These are phyloP conservation scores for Tylopilus felleus DNA, from an alignment of 768 basidiomycete species.

Conservation along the genomic window DNA sequence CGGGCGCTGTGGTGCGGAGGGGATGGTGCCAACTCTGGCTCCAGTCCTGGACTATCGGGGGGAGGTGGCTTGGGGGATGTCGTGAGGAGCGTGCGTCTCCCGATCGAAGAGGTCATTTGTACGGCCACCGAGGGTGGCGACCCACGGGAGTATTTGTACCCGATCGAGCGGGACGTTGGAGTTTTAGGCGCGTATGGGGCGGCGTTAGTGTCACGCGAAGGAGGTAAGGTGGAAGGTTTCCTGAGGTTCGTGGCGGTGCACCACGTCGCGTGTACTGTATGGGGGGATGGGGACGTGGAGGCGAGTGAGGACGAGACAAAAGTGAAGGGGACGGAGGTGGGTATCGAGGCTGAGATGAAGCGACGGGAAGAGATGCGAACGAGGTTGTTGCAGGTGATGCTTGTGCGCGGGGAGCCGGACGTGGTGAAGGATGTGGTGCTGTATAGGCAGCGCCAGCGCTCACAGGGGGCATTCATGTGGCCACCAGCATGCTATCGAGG, in stretches of 20 bases:
- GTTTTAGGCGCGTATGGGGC: conserved; percentile 63
- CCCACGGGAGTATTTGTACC: conserved; percentile 64
- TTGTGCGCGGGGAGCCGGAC: conserved; percentile 46
- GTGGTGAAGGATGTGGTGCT: conserved; percentile 50
- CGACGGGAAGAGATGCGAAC: conserved; percentile 22
- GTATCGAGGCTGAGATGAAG: conserved; percentile 29
- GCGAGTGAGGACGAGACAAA: conserved; percentile 5
- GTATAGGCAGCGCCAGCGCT: conserved; percentile 56
- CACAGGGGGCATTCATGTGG: conserved; percentile 34
- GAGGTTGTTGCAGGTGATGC: conserved; percentile 50
- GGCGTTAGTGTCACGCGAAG: conserved; percentile 36
- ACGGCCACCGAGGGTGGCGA: conserved; percentile 23
- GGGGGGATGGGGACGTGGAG: conserved; percentile 54
- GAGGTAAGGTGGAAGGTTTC: conserved; percentile 48
- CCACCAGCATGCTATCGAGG: conserved; percentile 52
- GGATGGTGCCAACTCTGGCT: conserved; percentile 19
- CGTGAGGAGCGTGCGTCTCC: conserved; percentile 54
- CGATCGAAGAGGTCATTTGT: conserved; percentile 48
- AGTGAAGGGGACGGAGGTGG: conserved; percentile 11
- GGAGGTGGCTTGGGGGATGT: conserved; percentile 7
- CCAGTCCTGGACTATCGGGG: neutral
- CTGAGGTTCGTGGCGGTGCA: conserved; percentile 68
- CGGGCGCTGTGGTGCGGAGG: conserved; percentile 82
- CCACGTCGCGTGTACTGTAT: conserved; percentile 72
- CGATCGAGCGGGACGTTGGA: conserved; percentile 59